These are phyloP conservation scores for Lodderomyces jiufengensis DNA, from an alignment of 1,139 yeast genomes.

Conservation along the genomic window DNA sequence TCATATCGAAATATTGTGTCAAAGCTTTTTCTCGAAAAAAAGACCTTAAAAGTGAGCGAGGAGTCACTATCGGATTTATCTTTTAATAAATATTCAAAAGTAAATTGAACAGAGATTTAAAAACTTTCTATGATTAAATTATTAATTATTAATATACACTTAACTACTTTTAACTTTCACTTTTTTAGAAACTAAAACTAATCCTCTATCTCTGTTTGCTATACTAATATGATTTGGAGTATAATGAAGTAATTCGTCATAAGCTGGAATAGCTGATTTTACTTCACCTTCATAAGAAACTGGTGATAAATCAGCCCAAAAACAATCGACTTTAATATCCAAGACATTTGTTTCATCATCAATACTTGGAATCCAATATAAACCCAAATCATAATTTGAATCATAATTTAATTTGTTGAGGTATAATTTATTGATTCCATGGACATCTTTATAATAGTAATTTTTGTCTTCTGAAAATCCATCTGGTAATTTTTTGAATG, in stretches of 20 bases:
- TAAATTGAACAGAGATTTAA: no score
- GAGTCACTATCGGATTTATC: no score
- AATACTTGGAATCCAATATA: slow-evolving; percentile 77
- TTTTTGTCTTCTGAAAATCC: slow-evolving; percentile 57
- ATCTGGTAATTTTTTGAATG: slow-evolving; percentile 39
- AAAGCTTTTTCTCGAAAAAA: no score
- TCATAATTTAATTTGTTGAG: slow-evolving; percentile 66
- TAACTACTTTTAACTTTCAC: not conserved
- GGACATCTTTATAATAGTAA: slow-evolving; percentile 47
- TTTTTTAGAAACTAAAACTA: slow-evolving; percentile 51
- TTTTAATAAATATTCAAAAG: no score
- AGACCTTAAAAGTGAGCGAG: no score
- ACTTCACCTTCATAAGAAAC: slow-evolving; percentile 32
- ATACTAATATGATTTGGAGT: slow-evolving; percentile 62
- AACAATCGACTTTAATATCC: slow-evolving; percentile 59
- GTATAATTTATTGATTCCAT: slow-evolving; percentile 61
- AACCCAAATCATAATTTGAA: slow-evolving; percentile 53
- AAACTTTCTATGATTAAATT: no score
- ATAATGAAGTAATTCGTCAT: slow-evolving; percentile 60
- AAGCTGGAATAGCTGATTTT: slow-evolving; percentile 56
- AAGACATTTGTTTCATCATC: slow-evolving; percentile 36
- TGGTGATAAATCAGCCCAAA: slow-evolving; percentile 61
- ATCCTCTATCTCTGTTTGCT: slow-evolving; percentile 64
- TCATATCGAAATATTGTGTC: no score
- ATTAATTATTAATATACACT: not conserved